These are phyloP conservation scores for Pseudonitzschia multiseries DNA, from an alignment of 108 stramenopile species.

Conservation along the genomic window DNA sequence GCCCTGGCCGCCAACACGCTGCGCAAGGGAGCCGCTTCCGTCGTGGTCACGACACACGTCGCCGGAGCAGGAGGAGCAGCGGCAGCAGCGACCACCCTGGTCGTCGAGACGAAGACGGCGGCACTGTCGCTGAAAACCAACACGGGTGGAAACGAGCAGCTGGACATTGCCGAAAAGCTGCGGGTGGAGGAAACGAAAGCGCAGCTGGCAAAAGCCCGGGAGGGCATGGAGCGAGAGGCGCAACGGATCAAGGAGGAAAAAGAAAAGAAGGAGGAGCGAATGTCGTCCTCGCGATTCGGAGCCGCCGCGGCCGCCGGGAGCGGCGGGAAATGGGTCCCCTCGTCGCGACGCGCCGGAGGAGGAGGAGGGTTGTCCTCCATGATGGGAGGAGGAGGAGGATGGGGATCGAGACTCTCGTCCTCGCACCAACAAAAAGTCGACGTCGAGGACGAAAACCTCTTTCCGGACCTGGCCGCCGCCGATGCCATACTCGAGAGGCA, in stretches of 20 bases:
- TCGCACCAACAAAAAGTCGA: constrained; percentile 48
- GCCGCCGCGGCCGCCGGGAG: constrained; percentile 34
- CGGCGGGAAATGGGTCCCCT: constrained; percentile 70
- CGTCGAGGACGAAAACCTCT: constrained; percentile 70
- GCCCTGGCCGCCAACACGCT: constrained; percentile 41
- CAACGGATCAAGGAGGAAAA: constrained; percentile 69
- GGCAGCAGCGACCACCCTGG: constrained; percentile 31
- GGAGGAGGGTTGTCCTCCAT: constrained; percentile 19
- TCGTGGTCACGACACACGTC: no score
- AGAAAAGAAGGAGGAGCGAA: constrained; percentile 60
- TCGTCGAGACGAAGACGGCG: constrained; percentile 81
- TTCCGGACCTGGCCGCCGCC: constrained; percentile 83
- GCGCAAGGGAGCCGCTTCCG: constrained; percentile 32
- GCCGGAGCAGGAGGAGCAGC: no score
- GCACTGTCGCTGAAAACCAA: constrained; percentile 53
- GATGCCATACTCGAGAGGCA: constrained; percentile 80
- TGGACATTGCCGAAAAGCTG: constrained; percentile 80
- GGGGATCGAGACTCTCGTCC: constrained; percentile 15
- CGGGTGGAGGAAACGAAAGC: constrained; percentile 85
- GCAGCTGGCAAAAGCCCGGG: constrained; percentile 72
- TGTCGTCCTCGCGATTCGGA: constrained; percentile 29
- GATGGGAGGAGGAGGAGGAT: no score
- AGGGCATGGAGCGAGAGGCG: constrained; percentile 88
- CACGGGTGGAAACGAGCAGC: constrained; percentile 42
- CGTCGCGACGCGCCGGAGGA: constrained; percentile 31